A percentile compares a stretch with the other conserved stretches of the same genome.
Evolutionary conservation across 2,329 filamentous ascomycete genomes (phyloP).

Genomic region (Knufia petricola): DNA sequence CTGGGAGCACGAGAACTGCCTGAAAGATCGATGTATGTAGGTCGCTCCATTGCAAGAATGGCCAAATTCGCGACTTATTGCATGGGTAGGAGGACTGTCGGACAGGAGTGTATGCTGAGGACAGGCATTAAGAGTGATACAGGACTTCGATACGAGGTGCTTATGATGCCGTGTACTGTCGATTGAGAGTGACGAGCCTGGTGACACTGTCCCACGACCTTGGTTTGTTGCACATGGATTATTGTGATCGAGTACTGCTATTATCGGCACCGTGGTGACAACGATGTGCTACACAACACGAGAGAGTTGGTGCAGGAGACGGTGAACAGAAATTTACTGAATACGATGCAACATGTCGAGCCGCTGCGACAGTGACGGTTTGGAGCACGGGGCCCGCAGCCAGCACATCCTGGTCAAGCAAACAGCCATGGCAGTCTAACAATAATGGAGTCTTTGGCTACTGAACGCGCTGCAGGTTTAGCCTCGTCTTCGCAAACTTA

Average conservation of each 20-base stretch:
- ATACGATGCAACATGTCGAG: neutral
- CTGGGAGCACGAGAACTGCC: conserved; percentile 14
- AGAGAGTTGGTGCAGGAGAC: neutral
- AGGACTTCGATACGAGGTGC: neutral
- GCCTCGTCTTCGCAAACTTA: no score
- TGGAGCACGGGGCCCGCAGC: neutral
- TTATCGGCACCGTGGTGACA: neutral
- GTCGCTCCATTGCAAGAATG: conserved; percentile 5
- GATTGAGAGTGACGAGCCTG: neutral
- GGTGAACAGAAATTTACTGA: conserved; percentile 6
- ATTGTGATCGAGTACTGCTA: neutral
- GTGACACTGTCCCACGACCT: neutral
- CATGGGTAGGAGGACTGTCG: conserved; percentile 2
- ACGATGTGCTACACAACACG: neutral
- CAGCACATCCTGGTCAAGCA: no score
- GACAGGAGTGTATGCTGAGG: conserved; percentile 3
- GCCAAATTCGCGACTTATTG: neutral
- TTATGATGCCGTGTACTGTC: no score
- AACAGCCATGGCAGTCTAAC: no score
- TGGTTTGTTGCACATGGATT: conserved; percentile 1
- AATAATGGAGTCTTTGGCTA: no score
- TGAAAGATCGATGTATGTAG: conserved; percentile 48
- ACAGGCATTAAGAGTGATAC: neutral
- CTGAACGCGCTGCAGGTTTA: no score
- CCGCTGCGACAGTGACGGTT: neutral